phyloP scores from a whole-genome alignment of 441 rosid genomes.

The Populus hybrid region DNA sequence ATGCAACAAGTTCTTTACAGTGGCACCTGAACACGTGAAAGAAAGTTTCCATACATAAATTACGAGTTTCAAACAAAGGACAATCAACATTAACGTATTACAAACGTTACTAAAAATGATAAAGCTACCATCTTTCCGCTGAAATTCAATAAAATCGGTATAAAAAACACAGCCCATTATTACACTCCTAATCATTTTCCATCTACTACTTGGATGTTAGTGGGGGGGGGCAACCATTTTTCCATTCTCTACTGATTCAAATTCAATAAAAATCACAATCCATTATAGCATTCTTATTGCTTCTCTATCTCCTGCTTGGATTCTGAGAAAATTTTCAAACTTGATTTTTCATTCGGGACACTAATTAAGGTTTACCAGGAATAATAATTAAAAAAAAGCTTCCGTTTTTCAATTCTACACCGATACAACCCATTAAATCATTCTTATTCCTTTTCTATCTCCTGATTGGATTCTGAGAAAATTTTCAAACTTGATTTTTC shows the following conservation, averaged over 20 bases:
- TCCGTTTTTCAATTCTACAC: too few relatives aligned
- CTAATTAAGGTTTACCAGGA: too few relatives aligned
- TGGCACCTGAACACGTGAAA: slow-evolving; percentile 18
- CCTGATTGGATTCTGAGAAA: not conserved
- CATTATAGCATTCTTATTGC: too few relatives aligned
- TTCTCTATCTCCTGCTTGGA: not conserved
- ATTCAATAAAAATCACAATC: not conserved
- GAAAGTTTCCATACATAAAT: not conserved
- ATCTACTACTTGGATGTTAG: not conserved
- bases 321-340: too few relatives aligned
- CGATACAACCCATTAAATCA: too few relatives aligned
- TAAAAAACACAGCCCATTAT: not conserved
- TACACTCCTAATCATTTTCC: not conserved
- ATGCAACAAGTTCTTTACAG: slow-evolving; percentile 8
- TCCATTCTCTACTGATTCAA: too few relatives aligned
- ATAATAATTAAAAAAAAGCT: too few relatives aligned
- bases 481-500: not conserved
- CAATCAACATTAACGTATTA: not conserved
- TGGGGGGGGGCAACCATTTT: too few relatives aligned
- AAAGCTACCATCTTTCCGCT: not conserved
- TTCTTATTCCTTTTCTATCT: too few relatives aligned
- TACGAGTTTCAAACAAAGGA: not conserved
- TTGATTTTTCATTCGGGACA: too few relatives aligned
- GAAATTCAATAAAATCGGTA: not conserved
- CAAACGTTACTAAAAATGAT: not conserved